Conservation (phyloP, 2,329 filamentous ascomycete genomes). For the Claviceps citrina region DNA sequence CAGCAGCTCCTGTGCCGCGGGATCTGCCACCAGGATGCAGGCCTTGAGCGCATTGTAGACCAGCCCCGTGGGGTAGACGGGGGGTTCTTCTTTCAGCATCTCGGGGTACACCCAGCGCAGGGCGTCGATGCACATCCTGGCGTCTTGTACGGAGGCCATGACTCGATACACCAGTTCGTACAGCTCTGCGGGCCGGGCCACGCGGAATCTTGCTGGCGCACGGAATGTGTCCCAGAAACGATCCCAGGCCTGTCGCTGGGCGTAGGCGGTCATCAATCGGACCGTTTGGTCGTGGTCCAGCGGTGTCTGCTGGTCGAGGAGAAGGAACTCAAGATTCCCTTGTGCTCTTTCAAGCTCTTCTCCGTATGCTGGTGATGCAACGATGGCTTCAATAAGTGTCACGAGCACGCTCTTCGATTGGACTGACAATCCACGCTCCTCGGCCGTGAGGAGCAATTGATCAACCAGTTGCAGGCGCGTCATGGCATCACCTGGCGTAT, state of each 20-base stretch:
- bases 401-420: slow-evolving; percentile 33
- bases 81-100: slow-evolving; percentile 40
- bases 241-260: slow-evolving; percentile 32
- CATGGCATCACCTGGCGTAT: slow-evolving; percentile 10
- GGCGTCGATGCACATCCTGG: slow-evolving; percentile 28
- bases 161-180: slow-evolving; percentile 39
- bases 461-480: slow-evolving; percentile 25
- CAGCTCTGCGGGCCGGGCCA: slow-evolving; percentile 32
- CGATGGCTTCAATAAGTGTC: slow-evolving; percentile 27
- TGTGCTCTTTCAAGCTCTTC: slow-evolving; percentile 24
- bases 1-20: slow-evolving; percentile 24
- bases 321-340: slow-evolving; percentile 29
- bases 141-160: slow-evolving; percentile 29
- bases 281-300: slow-evolving; percentile 25
- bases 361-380: slow-evolving; percentile 17
- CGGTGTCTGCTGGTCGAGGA: slow-evolving; percentile 21
- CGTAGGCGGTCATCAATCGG: slow-evolving; percentile 31
- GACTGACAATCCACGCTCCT: slow-evolving; percentile 29
- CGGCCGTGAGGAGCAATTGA: slow-evolving; percentile 28
- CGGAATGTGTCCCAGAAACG: slow-evolving; percentile 48
- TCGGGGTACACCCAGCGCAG: slow-evolving; percentile 41
- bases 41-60: slow-evolving; percentile 33
- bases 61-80: slow-evolving; percentile 27
- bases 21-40: slow-evolving; percentile 42
- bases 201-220: slow-evolving; percentile 33